phyloP scores from a whole-genome alignment of 2,329 filamentous ascomycete species.

The Pseudogymnoascus sp. region DNA sequence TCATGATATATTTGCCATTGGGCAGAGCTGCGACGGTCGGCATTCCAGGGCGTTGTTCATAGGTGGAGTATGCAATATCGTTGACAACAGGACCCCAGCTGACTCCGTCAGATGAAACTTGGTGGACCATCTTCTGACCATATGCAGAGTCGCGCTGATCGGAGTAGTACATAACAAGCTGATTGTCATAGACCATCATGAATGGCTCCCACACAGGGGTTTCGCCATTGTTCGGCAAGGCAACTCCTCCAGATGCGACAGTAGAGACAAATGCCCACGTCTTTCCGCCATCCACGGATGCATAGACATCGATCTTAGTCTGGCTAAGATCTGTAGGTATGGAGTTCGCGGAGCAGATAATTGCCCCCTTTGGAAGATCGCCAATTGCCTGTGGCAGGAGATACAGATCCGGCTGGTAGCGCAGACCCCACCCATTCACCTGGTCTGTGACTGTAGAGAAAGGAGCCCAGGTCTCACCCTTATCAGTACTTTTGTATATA shows the following conservation, averaged over 20 bases:
- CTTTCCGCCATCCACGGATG: conserved; percentile 45
- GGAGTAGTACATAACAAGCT: conserved; percentile 58
- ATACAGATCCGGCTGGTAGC: conserved; percentile 59
- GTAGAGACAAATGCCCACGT: conserved; percentile 58
- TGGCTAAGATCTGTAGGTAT: conserved; percentile 41
- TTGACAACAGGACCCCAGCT: conserved; percentile 51
- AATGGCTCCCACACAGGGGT: conserved; percentile 66
- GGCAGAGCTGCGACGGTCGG: conserved; percentile 48
- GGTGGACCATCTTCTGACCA: conserved; percentile 56
- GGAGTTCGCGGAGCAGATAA: conserved; percentile 42
- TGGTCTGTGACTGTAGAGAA: conserved; percentile 52
- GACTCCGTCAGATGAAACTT: conserved; percentile 47
- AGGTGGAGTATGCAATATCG: conserved; percentile 51
- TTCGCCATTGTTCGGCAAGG: conserved; percentile 48
- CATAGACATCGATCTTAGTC: conserved; percentile 62
- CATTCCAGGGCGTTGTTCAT: conserved; percentile 58
- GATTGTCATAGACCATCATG: conserved; percentile 46
- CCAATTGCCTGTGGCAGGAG: conserved; percentile 49
- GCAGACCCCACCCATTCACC: conserved; percentile 52
- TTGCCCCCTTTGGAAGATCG: conserved; percentile 48
- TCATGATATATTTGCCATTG: conserved; percentile 46
- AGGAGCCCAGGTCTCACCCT: conserved; percentile 49
- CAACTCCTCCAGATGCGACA: conserved; percentile 50
- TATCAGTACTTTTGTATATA: conserved; percentile 40
- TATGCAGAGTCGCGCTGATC: conserved; percentile 57